Percentiles rank a stretch among this genome's conserved stretches.
These are phyloP conservation scores for Ganoderma sp. DNA, from an alignment of 1,284 basidiomycete genomes.

Conservation along the genomic window DNA sequence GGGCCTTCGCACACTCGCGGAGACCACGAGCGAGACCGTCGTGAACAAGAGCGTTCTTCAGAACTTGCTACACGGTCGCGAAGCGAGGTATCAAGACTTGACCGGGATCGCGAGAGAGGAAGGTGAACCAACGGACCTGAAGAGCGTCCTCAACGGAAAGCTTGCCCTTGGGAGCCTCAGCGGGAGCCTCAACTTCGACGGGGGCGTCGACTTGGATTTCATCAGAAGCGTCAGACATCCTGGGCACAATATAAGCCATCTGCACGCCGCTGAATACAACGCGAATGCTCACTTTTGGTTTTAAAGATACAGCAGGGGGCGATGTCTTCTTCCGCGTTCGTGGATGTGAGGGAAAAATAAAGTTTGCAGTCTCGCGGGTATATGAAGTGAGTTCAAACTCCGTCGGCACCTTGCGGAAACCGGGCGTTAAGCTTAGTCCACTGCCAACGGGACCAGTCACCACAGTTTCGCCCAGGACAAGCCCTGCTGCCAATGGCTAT, in stretches of 20 bases:
- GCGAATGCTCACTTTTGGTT: conserved; percentile 50
- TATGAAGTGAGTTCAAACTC: conserved; percentile 48
- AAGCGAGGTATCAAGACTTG: neutral
- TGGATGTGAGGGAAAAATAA: conserved; percentile 66
- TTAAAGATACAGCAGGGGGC: conserved; percentile 42
- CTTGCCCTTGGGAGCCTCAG: conserved; percentile 91
- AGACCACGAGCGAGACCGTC: conserved; percentile 98
- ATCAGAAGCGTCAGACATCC: conserved; percentile 99
- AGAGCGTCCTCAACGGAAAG: conserved; percentile 98
- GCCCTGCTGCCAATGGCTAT: too few relatives aligned
- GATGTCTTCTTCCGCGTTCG: conserved; percentile 94
- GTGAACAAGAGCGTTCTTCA: conserved; percentile 96
- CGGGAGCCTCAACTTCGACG: conserved; percentile 83
- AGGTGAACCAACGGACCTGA: conserved; percentile 60
- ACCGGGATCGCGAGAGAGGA: too few relatives aligned
- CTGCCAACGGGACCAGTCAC: too few relatives aligned
- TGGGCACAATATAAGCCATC: conserved; percentile 36
- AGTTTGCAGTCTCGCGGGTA: conserved; percentile 45
- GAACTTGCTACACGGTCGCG: conserved; percentile 69
- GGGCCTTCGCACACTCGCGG: conserved; percentile 96
- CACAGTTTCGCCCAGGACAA: too few relatives aligned
- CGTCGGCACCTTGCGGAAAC: conserved; percentile 48
- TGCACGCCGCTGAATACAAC: too few relatives aligned
- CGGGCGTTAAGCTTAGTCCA: too few relatives aligned
- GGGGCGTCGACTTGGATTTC: conserved; percentile 81